Base-by-base conservation (phyloP, 1,284 basidiomycete species). In the Moniliophthora roreri region DNA sequence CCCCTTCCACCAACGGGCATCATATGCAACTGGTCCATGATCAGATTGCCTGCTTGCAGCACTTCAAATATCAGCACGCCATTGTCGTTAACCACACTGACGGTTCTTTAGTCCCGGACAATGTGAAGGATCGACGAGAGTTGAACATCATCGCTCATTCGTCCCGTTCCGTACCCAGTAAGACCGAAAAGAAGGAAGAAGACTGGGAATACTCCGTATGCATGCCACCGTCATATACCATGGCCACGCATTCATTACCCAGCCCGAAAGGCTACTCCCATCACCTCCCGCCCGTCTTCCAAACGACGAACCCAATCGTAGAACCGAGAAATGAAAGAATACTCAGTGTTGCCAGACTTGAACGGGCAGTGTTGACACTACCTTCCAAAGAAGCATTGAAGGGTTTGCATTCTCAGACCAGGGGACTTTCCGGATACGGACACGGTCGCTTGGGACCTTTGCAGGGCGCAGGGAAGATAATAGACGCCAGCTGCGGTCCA, bases 291-390 rank as follows among this genome's bases (percentile, higher is more conserved):
- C 53, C 59, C 23, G 71, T 89, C 10, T 82, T 80, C 53, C 89
- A 91, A 67, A 89, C 86, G n/a, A 91, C 87, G 13, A 91, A 91
- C 65, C 87, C 87, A 0, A 77, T 85, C 45, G 66, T 87, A 6
- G 65, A 78, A 1, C 80, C 84, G n/a, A 65, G 66, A 39, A 66
- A 72, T 20, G 72, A 70, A 1, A 69, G 63, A 18, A 71, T 88
- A 28, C 66, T 90, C 21, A 84, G 81, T 46, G 71, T 81, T 11
- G 78, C 84, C 8, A 72, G 68, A 52, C 67, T 89, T 52, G 83
- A 89, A 60, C 77, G 89, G 52, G 86, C 79, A 20, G 74, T 86
- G 26, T 63, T 85, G 37, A 84, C 78, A 1, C 58, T 68, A 24
- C 60, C 71, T 48, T 73, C 79, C 16, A 84, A 85, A 63, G 59